Base-by-base conservation (phyloP, 345 rosid species). In the Acer negundo region DNA sequence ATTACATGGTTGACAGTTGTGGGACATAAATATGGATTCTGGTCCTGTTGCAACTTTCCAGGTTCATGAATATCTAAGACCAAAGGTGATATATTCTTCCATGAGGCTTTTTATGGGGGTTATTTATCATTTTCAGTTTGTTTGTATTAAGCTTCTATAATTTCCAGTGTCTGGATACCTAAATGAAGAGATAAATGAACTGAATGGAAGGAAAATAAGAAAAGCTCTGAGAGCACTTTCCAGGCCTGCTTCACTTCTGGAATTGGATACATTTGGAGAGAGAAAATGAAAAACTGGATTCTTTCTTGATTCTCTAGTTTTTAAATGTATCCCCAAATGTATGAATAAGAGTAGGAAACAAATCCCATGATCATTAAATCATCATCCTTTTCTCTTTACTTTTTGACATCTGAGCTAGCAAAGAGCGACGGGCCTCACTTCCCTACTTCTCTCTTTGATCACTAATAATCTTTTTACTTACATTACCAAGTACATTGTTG, bases 31-130 rank as follows among this genome's bases (percentile, higher is more conserved):
- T 82, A 89, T 89, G 92, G 92, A 89, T 79, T 86, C 92, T 22
- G 88, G 92, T 70, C 92, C 92, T 46, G 96, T 95, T 81, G 84
- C 94, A 80, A 90, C 93, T 24, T 92, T 92, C 87, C 97, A 89
- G 80, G 99, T 95, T 86, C 99, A 95, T 81, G 98, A 95, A 81
- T 79, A 95, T 82, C 84, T 95, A 73, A 90, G 97, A 84, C 99
- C 90, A 3, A 89, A 89, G 92, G 92, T 90, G 80, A 78, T 4
- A 8, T 78, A 28, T 75, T 73, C 31, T 81, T 70, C 76, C 12
- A 42, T 68, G 46, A 55, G 70, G 38, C 26, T 5, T 23, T 63
- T 77, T 24, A 35, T 23, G 42, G 64, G 22, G 78, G 55, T 26
- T 20, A 70, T 35, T 62, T 42, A 20, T 35, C 53, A 23, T 69